Evolutionary conservation across 108 stramenopile genomes (phyloP).

Genomic region (Skeletonema menzelii): DNA sequence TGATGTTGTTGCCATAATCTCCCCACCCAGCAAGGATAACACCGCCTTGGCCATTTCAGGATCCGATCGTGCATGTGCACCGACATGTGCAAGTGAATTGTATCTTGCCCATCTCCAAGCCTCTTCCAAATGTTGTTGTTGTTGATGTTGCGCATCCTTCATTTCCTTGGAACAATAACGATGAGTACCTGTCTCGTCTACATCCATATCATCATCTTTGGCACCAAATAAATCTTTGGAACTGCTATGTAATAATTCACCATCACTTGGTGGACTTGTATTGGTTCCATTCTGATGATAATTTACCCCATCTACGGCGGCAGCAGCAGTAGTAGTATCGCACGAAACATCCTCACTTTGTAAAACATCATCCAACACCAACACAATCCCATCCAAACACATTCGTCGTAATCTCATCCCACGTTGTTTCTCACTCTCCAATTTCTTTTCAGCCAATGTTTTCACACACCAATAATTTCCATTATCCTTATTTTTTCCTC

Average conservation of each 20-base stretch:
- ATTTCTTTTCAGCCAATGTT: background rate
- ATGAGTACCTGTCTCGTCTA: background rate
- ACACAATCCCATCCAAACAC: conserved; percentile 38
- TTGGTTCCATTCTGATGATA: background rate
- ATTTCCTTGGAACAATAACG: background rate
- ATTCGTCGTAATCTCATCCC: conserved; percentile 26
- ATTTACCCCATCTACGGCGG: background rate
- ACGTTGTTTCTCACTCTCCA: conserved; percentile 29
- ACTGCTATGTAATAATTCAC: background rate
- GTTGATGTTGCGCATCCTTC: background rate
- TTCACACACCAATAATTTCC: background rate
- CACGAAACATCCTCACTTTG: background rate
- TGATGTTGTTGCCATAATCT: background rate
- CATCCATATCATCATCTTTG: background rate
- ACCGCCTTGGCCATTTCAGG: conserved; percentile 44
- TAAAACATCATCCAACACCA: conserved; percentile 5
- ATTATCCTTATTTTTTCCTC: background rate
- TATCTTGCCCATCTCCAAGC: conserved; percentile 40
- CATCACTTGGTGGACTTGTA: background rate
- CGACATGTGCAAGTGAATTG: conserved; percentile 45
- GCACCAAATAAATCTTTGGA: conserved; percentile 1
- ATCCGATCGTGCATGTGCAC: conserved; percentile 31
- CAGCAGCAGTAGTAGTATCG: background rate
- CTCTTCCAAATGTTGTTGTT: conserved; percentile 17
- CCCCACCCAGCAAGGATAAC: conserved; percentile 34